Base-by-base conservation (phyloP, 371 early-diverging fungal genomes). In the Ordospora pajunii region DNA sequence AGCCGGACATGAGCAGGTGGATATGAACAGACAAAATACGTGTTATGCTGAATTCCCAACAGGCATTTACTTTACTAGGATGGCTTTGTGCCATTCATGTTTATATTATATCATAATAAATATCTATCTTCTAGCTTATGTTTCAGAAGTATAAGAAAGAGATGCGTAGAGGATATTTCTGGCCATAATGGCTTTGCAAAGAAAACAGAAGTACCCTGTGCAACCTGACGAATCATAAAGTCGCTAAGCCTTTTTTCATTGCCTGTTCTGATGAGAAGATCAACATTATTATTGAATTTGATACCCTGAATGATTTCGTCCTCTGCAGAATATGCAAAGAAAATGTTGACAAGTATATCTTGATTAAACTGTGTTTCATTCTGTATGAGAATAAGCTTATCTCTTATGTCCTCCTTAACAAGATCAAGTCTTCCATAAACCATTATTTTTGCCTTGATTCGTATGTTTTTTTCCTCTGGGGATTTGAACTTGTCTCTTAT, bases 231-330 rank as follows among this genome's bases (percentile, higher is more conserved):
- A 46, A 97, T 86, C 86, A 98, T 83, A 83, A 93, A 98, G 84
- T 97, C 96, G 76, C 93, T 92, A 48, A 98, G 86, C 19, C 99
- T 87, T 14, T 90, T 89, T 84, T 96, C 96, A 9, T 96, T 96
- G 8, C 93, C 91, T 1, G 99, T 96, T 67, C 99, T 88, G 37
- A 98, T 88, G 58, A 96, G 82, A n/a, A 98, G 86, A 80, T 98
- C 97, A 67, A 42, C 87, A 80, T 83, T 64, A 40, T 45, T 45
- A 11, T 51, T 12, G 43, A 70, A 66, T 22, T 73, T 12, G 0
- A 62, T 62, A 54, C 52, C 71, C 10, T 66, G 32, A 46, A 50
- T 67, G 6, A 94, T 90, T 83, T 96, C 96, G 76, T 95, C 90
- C 12, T 92, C 88, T n/a, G 95, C 89, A 1, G 93, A 91, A 79